Base-by-base conservation (phyloP, 106 monocot genomes). In the Chionographis japonica region DNA sequence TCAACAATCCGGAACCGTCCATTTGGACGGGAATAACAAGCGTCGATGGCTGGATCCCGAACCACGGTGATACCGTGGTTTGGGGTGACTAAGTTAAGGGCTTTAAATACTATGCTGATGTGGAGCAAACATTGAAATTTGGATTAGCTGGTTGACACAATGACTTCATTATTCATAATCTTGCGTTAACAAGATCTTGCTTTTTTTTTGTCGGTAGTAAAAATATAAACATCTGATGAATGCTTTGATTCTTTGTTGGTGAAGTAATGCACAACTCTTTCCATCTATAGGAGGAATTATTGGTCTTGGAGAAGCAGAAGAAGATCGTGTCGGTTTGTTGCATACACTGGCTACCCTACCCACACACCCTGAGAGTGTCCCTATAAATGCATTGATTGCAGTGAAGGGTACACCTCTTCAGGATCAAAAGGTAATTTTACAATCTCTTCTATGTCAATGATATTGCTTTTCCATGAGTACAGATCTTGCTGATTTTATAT, bases 391-490 rank as follows among this genome's bases (percentile, higher is more conserved):
- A 19, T 80, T 97, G 68, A n/a, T 97, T 74, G 84, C 97, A 8
- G 92, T 97, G 20, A 89, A 97, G 87, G 97, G 95, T 58, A 97
- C 97, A 67, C 97, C 97, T 70, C 92, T 98, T 66, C 80, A 98
- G 80, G 92, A 98, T 80, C 97, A 90, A 63, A 98, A 98, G 92
- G 97, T 97, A 78, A 56, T 27, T 40, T n/a, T 61, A 5, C 9
- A 0, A 12, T 58, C 58, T 49, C 39, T 27, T 13, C 36, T 16
- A 4, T 66, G 11, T 54, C 14, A 3, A 0, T 56, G 12, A 10
- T 61, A 8, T 54, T 15, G n/a, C 55, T 68, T 12, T 66, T 15
- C 46, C 9, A 8, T 16, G 4, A 15, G 8, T 15, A 15, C 40
- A 35, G 3, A 35, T 62, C 13, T 35, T 41, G 2, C 46, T 46